Evolutionary conservation across 306 rosid genomes (phyloP).

Genomic region (Begonia fuchsioides): DNA sequence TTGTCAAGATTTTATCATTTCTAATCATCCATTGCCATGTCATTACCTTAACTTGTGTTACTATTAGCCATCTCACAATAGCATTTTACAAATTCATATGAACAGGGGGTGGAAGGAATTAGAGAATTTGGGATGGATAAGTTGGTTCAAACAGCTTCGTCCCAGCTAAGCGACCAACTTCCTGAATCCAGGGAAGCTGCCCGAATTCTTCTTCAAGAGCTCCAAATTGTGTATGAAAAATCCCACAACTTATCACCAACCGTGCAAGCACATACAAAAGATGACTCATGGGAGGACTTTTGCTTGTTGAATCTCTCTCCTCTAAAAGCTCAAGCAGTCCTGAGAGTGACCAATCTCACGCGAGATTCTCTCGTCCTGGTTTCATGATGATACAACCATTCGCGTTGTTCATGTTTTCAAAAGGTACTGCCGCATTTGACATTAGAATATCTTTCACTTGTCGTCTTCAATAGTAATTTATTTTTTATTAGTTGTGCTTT

Average conservation of each 20-base stretch:
- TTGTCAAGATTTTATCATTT: no score
- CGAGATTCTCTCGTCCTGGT: conserved; percentile 55
- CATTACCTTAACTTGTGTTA: no score
- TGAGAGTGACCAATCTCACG: conserved; percentile 62
- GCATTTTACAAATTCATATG: conserved; percentile 1
- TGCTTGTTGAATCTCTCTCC: conserved; percentile 84
- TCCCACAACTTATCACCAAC: conserved; percentile 21
- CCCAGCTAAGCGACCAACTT: conserved; percentile 90
- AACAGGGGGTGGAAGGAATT: conserved; percentile 85
- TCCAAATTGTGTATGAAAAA: conserved; percentile 67
- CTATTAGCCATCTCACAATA: no score
- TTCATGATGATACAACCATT: conserved; percentile 42
- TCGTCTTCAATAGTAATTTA: no score
- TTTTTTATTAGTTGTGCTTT: no score
- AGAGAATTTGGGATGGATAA: conserved; percentile 76
- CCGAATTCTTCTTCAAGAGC: conserved; percentile 64
- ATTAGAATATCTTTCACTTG: no score
- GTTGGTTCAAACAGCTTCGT: conserved; percentile 78
- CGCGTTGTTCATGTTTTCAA: conserved; percentile 17
- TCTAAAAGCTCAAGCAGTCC: conserved; percentile 90
- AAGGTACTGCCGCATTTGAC: neutral
- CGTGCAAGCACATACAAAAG: conserved; percentile 27
- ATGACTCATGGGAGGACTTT: conserved; percentile 73
- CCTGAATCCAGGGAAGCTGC: conserved; percentile 99
- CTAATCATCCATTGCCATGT: no score